These are phyloP conservation scores for Lepidium africanum DNA, from an alignment of 345 rosid species.

Conservation along the genomic window DNA sequence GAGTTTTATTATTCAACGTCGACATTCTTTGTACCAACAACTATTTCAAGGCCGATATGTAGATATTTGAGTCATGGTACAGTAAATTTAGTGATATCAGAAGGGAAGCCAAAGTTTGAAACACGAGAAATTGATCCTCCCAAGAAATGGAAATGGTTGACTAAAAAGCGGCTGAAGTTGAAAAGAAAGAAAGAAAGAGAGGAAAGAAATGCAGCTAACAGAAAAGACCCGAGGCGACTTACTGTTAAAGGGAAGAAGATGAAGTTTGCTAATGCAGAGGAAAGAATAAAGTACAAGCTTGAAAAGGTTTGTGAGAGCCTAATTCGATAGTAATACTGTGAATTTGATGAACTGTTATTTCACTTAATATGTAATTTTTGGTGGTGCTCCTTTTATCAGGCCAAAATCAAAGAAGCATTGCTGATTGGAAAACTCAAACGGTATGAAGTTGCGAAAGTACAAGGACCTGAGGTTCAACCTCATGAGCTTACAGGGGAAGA, in stretches of 20 bases:
- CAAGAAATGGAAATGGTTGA: constrained; percentile 73
- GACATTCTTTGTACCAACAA: not conserved
- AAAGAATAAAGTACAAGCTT: constrained; percentile 68
- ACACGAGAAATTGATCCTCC: constrained; percentile 69
- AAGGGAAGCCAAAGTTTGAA: constrained; percentile 92
- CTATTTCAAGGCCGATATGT: constrained; percentile 26
- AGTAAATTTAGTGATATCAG: constrained; percentile 65
- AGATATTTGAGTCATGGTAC: constrained; percentile 57
- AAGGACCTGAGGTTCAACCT: constrained; percentile 76
- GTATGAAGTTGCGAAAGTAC: constrained; percentile 70
- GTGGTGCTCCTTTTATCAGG: constrained; percentile 31
- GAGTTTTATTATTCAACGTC: constrained; percentile 7
- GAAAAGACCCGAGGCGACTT: constrained; percentile 67
- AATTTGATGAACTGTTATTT: not conserved
- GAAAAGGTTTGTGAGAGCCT: constrained; percentile 45
- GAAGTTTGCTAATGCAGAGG: constrained; percentile 70
- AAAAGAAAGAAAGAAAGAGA: constrained; percentile 70
- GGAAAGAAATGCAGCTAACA: constrained; percentile 75
- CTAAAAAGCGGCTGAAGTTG: constrained; percentile 67
- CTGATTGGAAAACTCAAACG: constrained; percentile 74
- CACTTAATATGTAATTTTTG: not conserved
- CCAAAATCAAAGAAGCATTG: constrained; percentile 75
- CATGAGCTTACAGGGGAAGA: constrained; percentile 81
- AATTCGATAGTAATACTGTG: not conserved
- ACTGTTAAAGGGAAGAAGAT: constrained; percentile 56